phyloP scores from a whole-genome alignment of 2,329 filamentous ascomycete genomes.

The Scolecobasidium constrictum region DNA sequence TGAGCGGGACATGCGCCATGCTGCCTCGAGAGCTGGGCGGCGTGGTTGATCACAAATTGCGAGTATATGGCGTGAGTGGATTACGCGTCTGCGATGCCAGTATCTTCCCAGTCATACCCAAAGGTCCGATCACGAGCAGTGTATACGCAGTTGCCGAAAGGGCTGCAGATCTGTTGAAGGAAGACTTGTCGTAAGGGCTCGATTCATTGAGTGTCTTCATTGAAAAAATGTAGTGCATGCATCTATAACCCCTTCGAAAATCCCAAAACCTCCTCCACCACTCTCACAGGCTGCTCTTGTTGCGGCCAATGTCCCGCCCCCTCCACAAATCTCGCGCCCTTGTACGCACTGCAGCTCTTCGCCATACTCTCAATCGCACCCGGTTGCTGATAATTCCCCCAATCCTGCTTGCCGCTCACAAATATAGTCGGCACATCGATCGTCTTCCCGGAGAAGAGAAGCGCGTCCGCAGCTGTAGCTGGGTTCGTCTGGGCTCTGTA shows the following conservation, averaged over 20 bases:
- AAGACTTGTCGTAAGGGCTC: too few species aligned
- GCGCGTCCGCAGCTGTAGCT: constrained; percentile 38
- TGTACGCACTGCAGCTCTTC: constrained; percentile 42
- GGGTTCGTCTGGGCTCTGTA: constrained; percentile 50
- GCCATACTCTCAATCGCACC: constrained; percentile 49
- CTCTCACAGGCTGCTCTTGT: constrained; percentile 50
- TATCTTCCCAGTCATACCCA: constrained; percentile 14
- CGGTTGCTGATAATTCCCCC: constrained; percentile 59
- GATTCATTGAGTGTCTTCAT: too few species aligned
- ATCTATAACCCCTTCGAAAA: constrained; percentile 24
- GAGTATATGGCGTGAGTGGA: constrained; percentile 18
- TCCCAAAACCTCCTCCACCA: constrained; percentile 35
- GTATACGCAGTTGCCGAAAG: constrained; percentile 7
- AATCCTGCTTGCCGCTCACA: constrained; percentile 52
- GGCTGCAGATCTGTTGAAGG: not conserved
- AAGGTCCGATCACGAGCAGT: not conserved
- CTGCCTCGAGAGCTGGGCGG: constrained; percentile 18
- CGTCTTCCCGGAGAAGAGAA: constrained; percentile 48
- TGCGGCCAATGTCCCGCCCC: constrained; percentile 61
- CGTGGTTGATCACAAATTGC: constrained; percentile 17
- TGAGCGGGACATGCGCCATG: constrained; percentile 20
- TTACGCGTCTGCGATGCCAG: constrained; percentile 17
- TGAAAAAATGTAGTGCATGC: too few species aligned
- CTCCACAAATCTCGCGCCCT: constrained; percentile 42
- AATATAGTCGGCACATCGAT: constrained; percentile 52